phyloP scores from a whole-genome alignment of 1,284 basidiomycete species.

The Irpex sp. region DNA sequence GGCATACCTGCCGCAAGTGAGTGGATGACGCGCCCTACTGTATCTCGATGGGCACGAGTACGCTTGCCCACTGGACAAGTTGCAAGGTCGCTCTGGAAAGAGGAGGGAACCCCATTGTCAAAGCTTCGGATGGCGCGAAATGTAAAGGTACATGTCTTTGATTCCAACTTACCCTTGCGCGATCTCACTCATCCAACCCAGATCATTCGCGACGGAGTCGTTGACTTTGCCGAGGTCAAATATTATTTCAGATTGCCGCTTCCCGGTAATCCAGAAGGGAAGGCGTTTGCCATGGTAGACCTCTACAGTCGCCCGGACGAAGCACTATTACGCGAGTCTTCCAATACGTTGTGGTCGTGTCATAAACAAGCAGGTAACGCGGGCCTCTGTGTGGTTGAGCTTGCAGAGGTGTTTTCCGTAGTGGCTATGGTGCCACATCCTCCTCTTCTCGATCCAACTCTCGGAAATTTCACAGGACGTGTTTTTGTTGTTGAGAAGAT shows the following conservation, averaged over 20 bases:
- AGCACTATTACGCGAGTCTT: neutral
- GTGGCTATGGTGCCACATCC: neutral
- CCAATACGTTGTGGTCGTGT: neutral
- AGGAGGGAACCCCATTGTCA: neutral
- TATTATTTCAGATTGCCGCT: neutral
- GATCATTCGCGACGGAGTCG: neutral
- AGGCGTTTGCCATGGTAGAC: neutral
- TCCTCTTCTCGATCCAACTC: neutral
- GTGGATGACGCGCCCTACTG: neutral
- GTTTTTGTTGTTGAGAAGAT: neutral
- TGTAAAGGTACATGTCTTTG: neutral
- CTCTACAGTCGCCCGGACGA: neutral
- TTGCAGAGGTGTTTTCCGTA: neutral
- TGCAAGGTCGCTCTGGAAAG: neutral
- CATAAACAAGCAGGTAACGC: neutral
- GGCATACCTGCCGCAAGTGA: neutral
- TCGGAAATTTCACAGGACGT: neutral
- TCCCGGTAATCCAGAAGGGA: neutral
- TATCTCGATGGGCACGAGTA: neutral
- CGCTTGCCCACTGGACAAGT: neutral
- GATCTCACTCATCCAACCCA: neutral
- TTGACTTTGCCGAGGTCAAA: neutral
- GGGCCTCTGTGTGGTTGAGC: neutral
- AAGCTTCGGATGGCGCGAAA: neutral
- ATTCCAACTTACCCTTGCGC: neutral